phyloP scores from a whole-genome alignment of 371 early-diverging fungal species.

The Actinomortierella ambigua region DNA sequence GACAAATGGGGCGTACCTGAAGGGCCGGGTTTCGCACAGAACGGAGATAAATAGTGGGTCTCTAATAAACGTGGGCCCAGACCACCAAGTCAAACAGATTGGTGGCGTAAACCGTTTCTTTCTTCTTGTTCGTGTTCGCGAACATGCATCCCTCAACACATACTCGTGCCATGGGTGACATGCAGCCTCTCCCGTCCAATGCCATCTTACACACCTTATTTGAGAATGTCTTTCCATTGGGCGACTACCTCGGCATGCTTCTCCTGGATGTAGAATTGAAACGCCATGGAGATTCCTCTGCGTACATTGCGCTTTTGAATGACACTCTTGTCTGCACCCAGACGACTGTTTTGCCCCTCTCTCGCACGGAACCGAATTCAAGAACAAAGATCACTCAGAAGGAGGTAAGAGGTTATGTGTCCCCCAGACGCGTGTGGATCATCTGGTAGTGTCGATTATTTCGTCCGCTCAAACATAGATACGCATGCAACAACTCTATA shows the following conservation, averaged over 20 bases:
- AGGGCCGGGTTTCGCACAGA: no score
- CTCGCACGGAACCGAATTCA: conserved; percentile 1
- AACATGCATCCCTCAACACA: no score
- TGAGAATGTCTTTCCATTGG: conserved; percentile 12
- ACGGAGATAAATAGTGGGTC: no score
- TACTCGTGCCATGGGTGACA: no score
- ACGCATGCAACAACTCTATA: neutral
- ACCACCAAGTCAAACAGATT: no score
- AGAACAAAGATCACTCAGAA: conserved; percentile 2
- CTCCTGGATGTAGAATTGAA: neutral
- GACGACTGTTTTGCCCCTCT: neutral
- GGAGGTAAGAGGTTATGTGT: conserved; percentile 6
- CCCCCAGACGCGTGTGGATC: no score
- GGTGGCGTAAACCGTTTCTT: no score
- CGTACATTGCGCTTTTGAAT: conserved; percentile 19
- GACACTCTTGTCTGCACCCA: conserved; percentile 20
- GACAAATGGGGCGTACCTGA: no score
- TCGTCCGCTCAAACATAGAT: neutral
- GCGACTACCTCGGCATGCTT: conserved; percentile 11
- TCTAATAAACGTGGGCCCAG: no score
- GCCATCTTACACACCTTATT: conserved; percentile 25
- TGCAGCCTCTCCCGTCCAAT: conserved; percentile 7
- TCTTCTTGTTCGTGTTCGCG: no score
- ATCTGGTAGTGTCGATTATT: no score
- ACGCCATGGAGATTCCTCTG: conserved; percentile 8